phyloP scores from a whole-genome alignment of 192 early-diverging fungal species.

The Entomortierella chlamydospora region DNA sequence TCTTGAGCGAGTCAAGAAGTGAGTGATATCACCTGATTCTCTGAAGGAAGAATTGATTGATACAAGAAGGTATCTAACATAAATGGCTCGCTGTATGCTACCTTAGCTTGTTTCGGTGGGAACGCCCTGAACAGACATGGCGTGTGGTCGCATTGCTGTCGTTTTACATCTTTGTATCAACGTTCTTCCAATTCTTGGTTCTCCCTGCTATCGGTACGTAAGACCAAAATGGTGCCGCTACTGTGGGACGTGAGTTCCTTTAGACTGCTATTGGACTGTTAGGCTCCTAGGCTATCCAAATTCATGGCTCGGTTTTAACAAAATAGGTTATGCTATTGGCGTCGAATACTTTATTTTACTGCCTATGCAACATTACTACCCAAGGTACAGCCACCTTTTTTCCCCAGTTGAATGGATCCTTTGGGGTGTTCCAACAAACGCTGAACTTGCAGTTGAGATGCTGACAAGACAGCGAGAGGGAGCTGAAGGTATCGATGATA shows the following conservation, averaged over 20 bases:
- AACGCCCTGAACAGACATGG: conserved; percentile 43
- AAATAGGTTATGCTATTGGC: conserved; percentile 46
- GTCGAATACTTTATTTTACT: conserved; percentile 62
- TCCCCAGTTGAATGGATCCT: conserved; percentile 59
- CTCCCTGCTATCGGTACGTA: conserved; percentile 27
- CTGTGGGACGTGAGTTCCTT: too few relatives aligned
- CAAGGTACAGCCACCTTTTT: conserved; percentile 60
- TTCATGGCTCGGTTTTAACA: background rate
- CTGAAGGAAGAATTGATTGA: background rate
- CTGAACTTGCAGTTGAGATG: conserved; percentile 61
- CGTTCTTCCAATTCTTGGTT: conserved; percentile 33
- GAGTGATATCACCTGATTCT: background rate
- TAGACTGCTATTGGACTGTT: too few relatives aligned
- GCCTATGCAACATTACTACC: conserved; percentile 57
- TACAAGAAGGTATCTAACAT: background rate
- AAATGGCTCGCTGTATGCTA: too few relatives aligned
- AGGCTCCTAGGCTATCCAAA: too few relatives aligned
- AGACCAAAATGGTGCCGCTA: too few relatives aligned
- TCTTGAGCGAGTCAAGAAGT: conserved; percentile 50
- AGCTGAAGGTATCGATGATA: background rate
- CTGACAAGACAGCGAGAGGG: conserved; percentile 35
- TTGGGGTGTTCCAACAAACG: conserved; percentile 64
- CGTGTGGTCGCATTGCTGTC: conserved; percentile 35
- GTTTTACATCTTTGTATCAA: conserved; percentile 31
- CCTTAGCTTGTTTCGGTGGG: conserved; percentile 42